These are phyloP conservation scores for Thymus quinquecostatus DNA, from an alignment of 257 asterid genomes.

Conservation along the genomic window DNA sequence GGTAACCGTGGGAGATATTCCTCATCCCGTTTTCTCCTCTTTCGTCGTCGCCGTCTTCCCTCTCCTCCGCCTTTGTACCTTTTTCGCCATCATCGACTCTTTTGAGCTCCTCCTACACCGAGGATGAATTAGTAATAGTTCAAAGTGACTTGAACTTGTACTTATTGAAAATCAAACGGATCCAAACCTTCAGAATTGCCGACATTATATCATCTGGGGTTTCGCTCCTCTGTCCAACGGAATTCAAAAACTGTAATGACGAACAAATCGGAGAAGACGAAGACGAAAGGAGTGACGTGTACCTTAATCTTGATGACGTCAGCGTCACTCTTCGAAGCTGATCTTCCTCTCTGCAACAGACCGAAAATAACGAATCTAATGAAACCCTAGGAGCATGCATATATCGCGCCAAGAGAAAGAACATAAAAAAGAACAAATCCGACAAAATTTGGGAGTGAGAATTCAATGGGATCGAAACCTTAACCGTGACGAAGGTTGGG, in stretches of 20 bases:
- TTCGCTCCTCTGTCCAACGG: conserved; percentile 36
- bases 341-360: conserved; percentile 37
- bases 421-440: too few species aligned
- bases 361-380: too few species aligned
- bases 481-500: conserved; percentile 3
- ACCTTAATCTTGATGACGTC: conserved; percentile 38
- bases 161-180: too few species aligned
- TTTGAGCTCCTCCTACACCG: not conserved
- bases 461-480: not conserved
- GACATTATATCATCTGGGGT: conserved; percentile 37
- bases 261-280: not conserved
- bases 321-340: conserved; percentile 32
- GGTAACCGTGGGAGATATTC: conserved; percentile 41
- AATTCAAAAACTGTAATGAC: not conserved
- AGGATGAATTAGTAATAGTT: too few species aligned
- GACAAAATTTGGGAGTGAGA: too few species aligned
- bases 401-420: too few species aligned
- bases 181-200: conserved; percentile 31
- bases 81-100: not conserved
- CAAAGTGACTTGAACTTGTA: too few species aligned
- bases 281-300: not conserved
- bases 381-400: too few species aligned
- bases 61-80: not conserved
- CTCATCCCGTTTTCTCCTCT: not conserved
- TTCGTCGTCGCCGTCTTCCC: conserved; percentile 1